Evolutionary conservation across 176 grass and related monocot species (phyloP).

Genomic region (Ensete ventricosum): DNA sequence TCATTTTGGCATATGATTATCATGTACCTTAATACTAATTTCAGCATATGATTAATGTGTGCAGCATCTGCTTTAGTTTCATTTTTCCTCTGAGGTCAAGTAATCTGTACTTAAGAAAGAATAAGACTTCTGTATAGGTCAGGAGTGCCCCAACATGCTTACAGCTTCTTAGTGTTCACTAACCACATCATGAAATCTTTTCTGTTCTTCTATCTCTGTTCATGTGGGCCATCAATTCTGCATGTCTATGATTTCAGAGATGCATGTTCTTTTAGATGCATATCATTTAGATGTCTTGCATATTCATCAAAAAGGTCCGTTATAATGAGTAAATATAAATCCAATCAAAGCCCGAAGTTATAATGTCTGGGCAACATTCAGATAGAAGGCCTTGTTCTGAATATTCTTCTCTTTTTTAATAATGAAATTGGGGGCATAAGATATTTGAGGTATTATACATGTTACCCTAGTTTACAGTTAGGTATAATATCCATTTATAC

Average conservation of each 20-base stretch:
- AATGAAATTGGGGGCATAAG: too few relatives aligned
- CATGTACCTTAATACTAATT: background rate
- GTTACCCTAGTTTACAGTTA: too few relatives aligned
- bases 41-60: background rate
- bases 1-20: background rate
- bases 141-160: background rate
- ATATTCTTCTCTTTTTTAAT: too few relatives aligned
- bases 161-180: background rate
- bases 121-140: background rate
- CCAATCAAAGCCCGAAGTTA: too few relatives aligned
- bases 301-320: too few relatives aligned
- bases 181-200: background rate
- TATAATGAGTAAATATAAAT: too few relatives aligned
- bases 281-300: too few relatives aligned
- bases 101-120: background rate
- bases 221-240: background rate
- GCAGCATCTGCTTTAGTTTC: background rate
- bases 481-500: too few relatives aligned
- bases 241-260: background rate
- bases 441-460: too few relatives aligned
- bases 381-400: too few relatives aligned
- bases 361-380: too few relatives aligned
- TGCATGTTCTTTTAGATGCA: background rate
- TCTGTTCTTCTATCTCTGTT: background rate
- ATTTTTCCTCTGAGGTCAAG: background rate